Base-by-base conservation (phyloP, 2,329 filamentous ascomycete species). In the Penicillium digitatum region DNA sequence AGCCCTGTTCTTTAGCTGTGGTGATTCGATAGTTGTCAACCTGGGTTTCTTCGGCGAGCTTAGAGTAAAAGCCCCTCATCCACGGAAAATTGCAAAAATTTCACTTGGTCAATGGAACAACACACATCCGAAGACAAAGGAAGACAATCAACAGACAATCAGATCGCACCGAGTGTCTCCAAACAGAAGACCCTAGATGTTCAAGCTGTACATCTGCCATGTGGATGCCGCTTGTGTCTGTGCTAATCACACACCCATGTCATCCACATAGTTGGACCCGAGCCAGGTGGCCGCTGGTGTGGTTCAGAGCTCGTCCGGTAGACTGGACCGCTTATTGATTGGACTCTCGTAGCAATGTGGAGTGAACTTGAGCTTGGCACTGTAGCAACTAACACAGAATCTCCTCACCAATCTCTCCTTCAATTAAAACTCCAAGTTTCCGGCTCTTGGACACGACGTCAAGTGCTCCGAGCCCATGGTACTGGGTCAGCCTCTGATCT, bases 291-390 rank as follows among this genome's bases (percentile, higher is more conserved):
- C 2, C 77, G 39, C 0, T 61, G 40, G 48, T 78, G 78, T 37
- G 71, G 63, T 69, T 57, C 9, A 78, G 48, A 1, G 74, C 62
- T 4, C 72, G 63, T 12, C 74, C 65, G 0, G 72, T 73, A 0
- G 74, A 73, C 10, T 65, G 66, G 2, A 72, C 70, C 0, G 74
- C 69, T 54, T 79, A 78, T 57, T 79, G 79, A 47, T 79, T 79
- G 2, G 67, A 66, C 1, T 77, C 56, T 52, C 78, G 75, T 2
- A 72, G 54, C 4, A 65, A 59, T 5, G 79, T 62, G 0, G 72
- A 72, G 0, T 72, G 68, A 1, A 55, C 38, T 27, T 74, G 8
- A 12, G 66, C 69, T 62, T 64, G 3, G 69, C 76, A 12, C 66
- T 66, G 43, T 74, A 78, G 55, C 73, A 78, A 16, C 66, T 71